A percentile compares a stretch with the other conserved stretches of the same genome.
phyloP scores from a whole-genome alignment of 2,329 filamentous ascomycete genomes.

The Exserohilum rostratum region DNA sequence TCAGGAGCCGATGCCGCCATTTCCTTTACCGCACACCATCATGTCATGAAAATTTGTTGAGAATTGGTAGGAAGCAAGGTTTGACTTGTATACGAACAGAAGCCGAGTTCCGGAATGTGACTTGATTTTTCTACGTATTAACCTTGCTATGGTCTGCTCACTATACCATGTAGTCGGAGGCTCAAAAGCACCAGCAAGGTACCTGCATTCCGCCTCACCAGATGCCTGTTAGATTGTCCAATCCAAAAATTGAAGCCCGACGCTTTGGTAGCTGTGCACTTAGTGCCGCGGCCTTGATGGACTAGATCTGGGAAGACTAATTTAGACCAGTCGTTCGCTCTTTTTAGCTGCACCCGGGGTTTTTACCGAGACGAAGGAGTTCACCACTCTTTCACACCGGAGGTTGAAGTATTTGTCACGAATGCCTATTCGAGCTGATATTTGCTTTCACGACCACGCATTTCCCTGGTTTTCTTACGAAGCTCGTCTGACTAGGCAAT shows the following conservation, averaged over 20 bases:
- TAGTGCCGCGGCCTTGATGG: neutral
- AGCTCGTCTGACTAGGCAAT: too few species aligned
- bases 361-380: neutral
- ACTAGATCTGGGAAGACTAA: neutral
- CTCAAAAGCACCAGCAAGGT: neutral
- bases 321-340: neutral
- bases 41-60: neutral
- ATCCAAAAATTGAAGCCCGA: neutral
- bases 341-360: neutral
- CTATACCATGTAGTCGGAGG: neutral
- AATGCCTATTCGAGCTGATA: too few species aligned
- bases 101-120: neutral
- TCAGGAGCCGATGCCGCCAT: neutral
- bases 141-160: neutral
- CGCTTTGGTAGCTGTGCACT: neutral
- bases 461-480: too few species aligned
- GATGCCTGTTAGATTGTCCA: neutral
- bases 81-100: neutral
- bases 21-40: neutral
- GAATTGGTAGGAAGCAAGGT: neutral
- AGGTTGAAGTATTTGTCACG: neutral
- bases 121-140: neutral
- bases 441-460: too few species aligned
- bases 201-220: neutral
- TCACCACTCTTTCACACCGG: neutral